These are phyloP conservation scores for Leccinum fibrillosum DNA, from an alignment of 768 basidiomycete genomes.

Conservation along the genomic window DNA sequence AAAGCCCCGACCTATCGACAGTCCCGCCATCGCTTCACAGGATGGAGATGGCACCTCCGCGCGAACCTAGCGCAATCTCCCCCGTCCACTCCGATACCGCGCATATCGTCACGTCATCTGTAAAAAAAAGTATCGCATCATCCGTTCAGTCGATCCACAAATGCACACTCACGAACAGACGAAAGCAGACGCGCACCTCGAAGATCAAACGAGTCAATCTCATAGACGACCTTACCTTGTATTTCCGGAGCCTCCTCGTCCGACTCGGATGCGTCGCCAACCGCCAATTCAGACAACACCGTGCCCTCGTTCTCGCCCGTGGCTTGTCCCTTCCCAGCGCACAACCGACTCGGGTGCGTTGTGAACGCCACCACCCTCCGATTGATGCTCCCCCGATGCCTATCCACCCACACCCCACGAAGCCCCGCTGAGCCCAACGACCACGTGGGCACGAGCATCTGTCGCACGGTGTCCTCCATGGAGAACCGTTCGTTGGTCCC, in stretches of 20 bases:
- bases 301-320: neutral
- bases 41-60: conserved; percentile 31
- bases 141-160: neutral
- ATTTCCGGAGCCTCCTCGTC: conserved; percentile 1
- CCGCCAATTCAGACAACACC: neutral
- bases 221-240: conserved; percentile 12
- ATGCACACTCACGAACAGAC: neutral
- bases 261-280: neutral
- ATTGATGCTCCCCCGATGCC: conserved; percentile 12
- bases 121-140: neutral
- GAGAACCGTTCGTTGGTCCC: neutral
- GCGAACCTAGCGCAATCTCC: conserved; percentile 39
- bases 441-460: conserved; percentile 14
- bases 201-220: conserved; percentile 27
- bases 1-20: neutral
- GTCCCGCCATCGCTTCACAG: neutral
- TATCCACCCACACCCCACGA: conserved; percentile 26
- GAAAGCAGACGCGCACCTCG: conserved; percentile 21
- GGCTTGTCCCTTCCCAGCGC: neutral
- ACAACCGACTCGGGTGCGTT: conserved; percentile 9
- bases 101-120: conserved; percentile 45
- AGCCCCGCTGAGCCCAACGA: conserved; percentile 18
- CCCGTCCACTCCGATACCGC: conserved; percentile 46
- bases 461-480: neutral
- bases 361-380: conserved; percentile 25